Evolutionary conservation across 106 monocot species (phyloP), one percentile per base, ranked within the genome.

Genomic region (Iris macrosiphon): DNA sequence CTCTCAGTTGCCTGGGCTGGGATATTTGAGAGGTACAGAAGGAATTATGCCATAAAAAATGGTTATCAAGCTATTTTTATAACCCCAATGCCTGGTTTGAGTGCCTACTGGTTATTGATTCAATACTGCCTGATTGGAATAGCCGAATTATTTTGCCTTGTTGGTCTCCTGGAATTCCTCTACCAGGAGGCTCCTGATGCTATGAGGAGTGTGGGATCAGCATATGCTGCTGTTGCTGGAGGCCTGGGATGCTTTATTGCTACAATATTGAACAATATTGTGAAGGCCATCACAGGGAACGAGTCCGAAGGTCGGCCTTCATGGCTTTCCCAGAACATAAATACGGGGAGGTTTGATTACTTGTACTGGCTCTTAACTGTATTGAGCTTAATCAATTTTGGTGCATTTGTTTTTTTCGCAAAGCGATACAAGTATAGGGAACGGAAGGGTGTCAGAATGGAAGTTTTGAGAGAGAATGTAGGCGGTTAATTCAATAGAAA

Each of bases 111-210:
- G 93, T 46, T 94, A 64, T 60, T 94, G 72, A 94, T 94, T 16
- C 93, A 89, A 29, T 94, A 94, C 54, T 75, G 74, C 42, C 56
- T 94, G 53, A 94, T 94, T 38, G 93, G 93, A 14, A 28, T 85
- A 26, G 93, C 88, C 26, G 93, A 94, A 63, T 88, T 94, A 1
- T 94, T 94, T 33, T 78, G 70, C 67, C 77, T 89, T 35, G 93
- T 94, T 17, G 89, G 78, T 10, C 78, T 94, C 7, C 72, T 94
- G 16, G 93, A 94, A 46, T 89, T 94, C 59, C 70, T 94, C 7
- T 94, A 94, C 23, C 65, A 89, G 68, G 93, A 94, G 64, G 88
- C 93, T 32, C 93, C 93, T 19, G 93, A 94, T 68, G 93, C 93
- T 22, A 94, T 94, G 93, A 75, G 81, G 39, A 94, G 93, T 29